Base-by-base conservation (phyloP, 73 alveolate genomes). In the Paramecium octaurelia region DNA sequence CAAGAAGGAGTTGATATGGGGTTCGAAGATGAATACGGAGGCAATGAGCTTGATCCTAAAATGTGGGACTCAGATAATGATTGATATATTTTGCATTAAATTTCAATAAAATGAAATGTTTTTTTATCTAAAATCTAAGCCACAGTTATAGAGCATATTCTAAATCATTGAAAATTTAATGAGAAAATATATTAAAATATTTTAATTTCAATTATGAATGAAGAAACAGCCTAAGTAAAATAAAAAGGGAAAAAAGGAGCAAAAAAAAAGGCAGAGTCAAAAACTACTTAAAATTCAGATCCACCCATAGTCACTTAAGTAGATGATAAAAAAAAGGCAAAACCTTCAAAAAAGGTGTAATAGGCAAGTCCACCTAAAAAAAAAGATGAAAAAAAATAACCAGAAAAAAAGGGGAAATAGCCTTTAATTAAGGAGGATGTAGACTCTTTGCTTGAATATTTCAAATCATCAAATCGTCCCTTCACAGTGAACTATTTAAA, bases 1-100 rank as follows among this genome's bases (percentile, higher is more conserved):
- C 35, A 23, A 89, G 59, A 38, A n/a, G 76, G 94, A 20, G 90
- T 31, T 27, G 94, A 89, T 44, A 46, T 69, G 59, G 85, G 44
- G 10, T 77, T 77, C 23, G 71, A 70, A 31, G 68, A 89, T 44
- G 94, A 89, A 20, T 64, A 89, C 34, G 94, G 75, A 70, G 94
- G 58, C 16, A 44, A 71, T 44, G 94, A 54, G 36, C 77, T 89
- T 4, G 94, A 89, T 71, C 94, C 94, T 8, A 89, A 85, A 89
- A 89, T 89, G 94, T 89, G 94, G 94, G 94, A 89, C 11, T 89
- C 94, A 27, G 94, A 89, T 69, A 70, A 70, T 48, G 94, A 89
- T 42, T 80, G 91, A 80, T 44, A 54, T n/a, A n/a, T n/a, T 50
- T 54, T 54, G 18, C 35, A 54, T 6, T 54, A 3, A 54, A 54